phyloP scores from a whole-genome alignment of 2,329 filamentous ascomycete species.

The Dothistroma septosporum region DNA sequence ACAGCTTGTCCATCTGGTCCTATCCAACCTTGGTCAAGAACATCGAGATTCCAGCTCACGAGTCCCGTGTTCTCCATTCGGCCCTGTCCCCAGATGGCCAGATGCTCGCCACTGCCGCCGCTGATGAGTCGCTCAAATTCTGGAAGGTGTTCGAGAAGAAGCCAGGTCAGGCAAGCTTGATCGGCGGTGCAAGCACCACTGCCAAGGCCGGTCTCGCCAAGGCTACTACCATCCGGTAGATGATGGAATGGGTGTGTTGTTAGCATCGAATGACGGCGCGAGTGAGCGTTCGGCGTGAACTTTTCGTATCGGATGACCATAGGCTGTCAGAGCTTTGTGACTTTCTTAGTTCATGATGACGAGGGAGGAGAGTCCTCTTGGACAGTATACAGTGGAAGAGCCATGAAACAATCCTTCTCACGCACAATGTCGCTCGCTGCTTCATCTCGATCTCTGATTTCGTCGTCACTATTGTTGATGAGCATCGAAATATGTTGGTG shows the following conservation, averaged over 20 bases:
- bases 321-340: background rate
- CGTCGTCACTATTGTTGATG: background rate
- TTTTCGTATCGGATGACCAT: background rate
- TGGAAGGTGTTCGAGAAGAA: slow-evolving; percentile 99
- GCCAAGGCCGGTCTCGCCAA: slow-evolving; percentile 80
- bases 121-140: slow-evolving; percentile 97
- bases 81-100: slow-evolving; percentile 95
- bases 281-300: background rate
- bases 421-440: background rate
- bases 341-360: background rate
- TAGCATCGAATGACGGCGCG: background rate
- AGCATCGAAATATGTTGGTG: background rate
- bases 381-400: background rate
- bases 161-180: slow-evolving; percentile 64
- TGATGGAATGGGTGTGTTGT: background rate
- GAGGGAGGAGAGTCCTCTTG: background rate
- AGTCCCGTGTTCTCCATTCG: slow-evolving; percentile 94
- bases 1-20: slow-evolving; percentile 98
- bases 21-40: slow-evolving; percentile 97
- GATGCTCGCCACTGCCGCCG: slow-evolving; percentile 93
- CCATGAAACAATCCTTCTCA: background rate
- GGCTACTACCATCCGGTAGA: slow-evolving; percentile 68
- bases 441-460: background rate
- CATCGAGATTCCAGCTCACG: slow-evolving; percentile 94
- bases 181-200: slow-evolving; percentile 63